A percentile compares a stretch with the other conserved stretches of the same genome.
Conservation (phyloP, 306 rosid genomes). For the Acacia confusa region DNA sequence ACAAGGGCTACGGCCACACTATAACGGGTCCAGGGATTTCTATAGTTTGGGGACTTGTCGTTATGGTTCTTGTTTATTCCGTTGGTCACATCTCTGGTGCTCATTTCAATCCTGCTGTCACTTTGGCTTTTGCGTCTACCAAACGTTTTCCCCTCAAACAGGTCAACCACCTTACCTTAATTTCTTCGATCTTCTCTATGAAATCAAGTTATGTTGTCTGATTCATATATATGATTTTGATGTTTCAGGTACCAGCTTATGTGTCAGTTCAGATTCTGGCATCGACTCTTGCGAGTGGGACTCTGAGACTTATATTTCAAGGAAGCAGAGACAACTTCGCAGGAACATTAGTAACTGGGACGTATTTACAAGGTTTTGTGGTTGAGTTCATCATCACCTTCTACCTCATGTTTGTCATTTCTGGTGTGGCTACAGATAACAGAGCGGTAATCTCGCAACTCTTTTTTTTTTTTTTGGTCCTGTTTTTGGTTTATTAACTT, state of each 20-base stretch:
- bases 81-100: constrained; percentile 93
- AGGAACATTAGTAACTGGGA: constrained; percentile 63
- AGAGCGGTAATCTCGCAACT: constrained; percentile 58
- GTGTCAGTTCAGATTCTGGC: constrained; percentile 63
- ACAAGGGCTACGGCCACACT: constrained; percentile 33
- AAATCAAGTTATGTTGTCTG: background rate
- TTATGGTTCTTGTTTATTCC: constrained; percentile 66
- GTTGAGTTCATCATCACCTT: constrained; percentile 83
- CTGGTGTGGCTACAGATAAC: constrained; percentile 84
- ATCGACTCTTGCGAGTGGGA: constrained; percentile 74
- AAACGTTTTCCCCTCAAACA: constrained; percentile 64
- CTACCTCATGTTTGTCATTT: constrained; percentile 78
- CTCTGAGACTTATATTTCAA: constrained; percentile 56
- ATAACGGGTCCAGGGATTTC: constrained; percentile 74
- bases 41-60: constrained; percentile 72
- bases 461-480: background rate
- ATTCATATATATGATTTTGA: background rate
- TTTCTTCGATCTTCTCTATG: background rate
- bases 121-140: constrained; percentile 73
- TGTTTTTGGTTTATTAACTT: background rate
- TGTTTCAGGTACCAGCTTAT: constrained; percentile 68
- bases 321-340: constrained; percentile 46
- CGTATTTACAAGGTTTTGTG: constrained; percentile 61
- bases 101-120: constrained; percentile 91
- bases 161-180: constrained; percentile 43